Conservation (phyloP, 176 grass and related monocot species). For the Bothriochloa decipiens region DNA sequence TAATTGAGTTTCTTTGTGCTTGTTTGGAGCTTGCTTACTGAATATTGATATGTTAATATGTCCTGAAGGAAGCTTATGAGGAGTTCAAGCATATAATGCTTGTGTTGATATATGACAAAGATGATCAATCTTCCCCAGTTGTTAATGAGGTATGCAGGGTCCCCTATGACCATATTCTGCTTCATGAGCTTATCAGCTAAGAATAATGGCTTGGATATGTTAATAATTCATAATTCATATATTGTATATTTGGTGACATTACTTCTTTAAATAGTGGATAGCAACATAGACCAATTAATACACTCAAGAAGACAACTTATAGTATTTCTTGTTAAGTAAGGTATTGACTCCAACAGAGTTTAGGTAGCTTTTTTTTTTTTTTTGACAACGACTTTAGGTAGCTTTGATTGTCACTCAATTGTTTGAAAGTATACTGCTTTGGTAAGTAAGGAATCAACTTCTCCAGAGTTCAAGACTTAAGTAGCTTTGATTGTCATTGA, state of each 20-base stretch:
- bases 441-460: neutral
- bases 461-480: neutral
- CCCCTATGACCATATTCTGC: slow-evolving; percentile 9
- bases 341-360: neutral
- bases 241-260: neutral
- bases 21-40: slow-evolving; percentile 23
- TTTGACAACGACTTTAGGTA: too few relatives aligned
- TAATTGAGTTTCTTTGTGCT: slow-evolving; percentile 30
- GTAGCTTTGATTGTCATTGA: neutral
- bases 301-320: neutral
- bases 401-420: neutral
- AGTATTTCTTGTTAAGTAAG: neutral
- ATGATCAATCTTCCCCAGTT: slow-evolving; percentile 89
- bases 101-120: slow-evolving; percentile 88
- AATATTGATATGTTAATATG: slow-evolving; percentile 45
- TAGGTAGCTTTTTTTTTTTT: slow-evolving; percentile 13
- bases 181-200: neutral
- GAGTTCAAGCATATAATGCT: slow-evolving; percentile 99
- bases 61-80: slow-evolving; percentile 96
- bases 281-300: neutral
- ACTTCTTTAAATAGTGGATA: slow-evolving; percentile 19
- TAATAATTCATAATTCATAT: slow-evolving; percentile 20
- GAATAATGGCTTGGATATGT: slow-evolving; percentile 9
- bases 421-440: neutral
- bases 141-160: slow-evolving; percentile 65